Evolutionary conservation across 495 filamentous ascomycete species (phyloP), one percentile per base, ranked within the genome.

Genomic region (Achaetomiella virescens): DNA sequence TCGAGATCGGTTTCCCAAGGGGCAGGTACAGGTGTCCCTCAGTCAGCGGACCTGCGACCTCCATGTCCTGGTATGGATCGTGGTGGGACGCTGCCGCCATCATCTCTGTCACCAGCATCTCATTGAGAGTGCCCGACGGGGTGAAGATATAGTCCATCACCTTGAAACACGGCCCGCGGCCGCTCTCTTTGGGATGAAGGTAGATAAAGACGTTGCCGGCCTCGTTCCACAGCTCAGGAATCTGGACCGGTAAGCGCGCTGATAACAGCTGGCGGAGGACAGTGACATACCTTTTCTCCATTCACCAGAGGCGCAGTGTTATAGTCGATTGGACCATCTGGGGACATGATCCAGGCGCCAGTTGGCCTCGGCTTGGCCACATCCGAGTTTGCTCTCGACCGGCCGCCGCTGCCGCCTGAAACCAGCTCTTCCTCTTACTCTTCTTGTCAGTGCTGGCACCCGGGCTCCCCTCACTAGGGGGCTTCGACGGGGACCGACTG

Each of bases 161-260:
- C 61, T 81, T 87, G 70, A 96, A 95, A 9, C 87, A 95, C 9
- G 93, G 78, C 0, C 85, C 78, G 46, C 77, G 78, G 43, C 82
- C 80, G 48, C 78, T 80, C 33, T 75, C 81, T 40, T 81, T 81
- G 2, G 90, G 81, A 62, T 88, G 88, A 8, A 97, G 73, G 63
- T 93, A 95, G 24, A 98, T 80, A 51, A 83, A 83, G n/a, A 89
- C 86, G 65, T 92, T 87, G 18, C 87, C 90, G 40, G 77, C 65
- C 35, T 93, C 87, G 60, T 91, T 85, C 95, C 95, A 97, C 27
- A 98, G 69, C 71, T 97, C 95, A 0, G 84, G 77, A 11, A 95
- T 80, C 87, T 92, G 15, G 42, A 27, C 8, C 12, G 31, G 43
- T 59, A 20, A 55, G 52, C 45, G 21, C 21, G 18, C 46, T 15